Evolutionary conservation across 1,284 basidiomycete genomes (phyloP).

Genomic region (Cystobasidiaceae sp.): DNA sequence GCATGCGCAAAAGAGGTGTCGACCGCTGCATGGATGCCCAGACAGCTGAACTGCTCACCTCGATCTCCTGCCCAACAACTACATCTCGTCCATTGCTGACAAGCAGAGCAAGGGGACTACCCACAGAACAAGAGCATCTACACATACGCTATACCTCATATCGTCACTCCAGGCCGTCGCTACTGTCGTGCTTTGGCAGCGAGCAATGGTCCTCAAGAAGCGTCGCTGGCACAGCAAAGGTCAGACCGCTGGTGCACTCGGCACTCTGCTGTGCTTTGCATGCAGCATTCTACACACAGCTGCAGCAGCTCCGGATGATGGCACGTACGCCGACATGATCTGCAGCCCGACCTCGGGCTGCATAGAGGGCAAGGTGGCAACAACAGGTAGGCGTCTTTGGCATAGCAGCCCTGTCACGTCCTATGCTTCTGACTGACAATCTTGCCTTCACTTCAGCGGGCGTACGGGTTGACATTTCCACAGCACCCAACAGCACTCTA

Average conservation of each 20-base stretch:
- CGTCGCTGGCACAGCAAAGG: not conserved
- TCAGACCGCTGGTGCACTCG: not conserved
- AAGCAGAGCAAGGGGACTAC: too few species aligned
- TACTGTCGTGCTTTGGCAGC: not conserved
- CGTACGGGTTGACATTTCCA: slow-evolving; percentile 1
- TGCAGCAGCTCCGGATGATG: too few species aligned
- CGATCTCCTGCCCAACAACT: too few species aligned
- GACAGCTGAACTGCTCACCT: too few species aligned
- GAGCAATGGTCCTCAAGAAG: slow-evolving; percentile 3
- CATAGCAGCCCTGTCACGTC: not conserved
- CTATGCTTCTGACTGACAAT: not conserved
- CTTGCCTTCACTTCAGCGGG: not conserved
- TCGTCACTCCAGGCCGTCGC: too few species aligned
- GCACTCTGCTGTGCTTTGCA: not conserved
- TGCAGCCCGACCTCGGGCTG: slow-evolving; percentile 17
- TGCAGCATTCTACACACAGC: too few species aligned
- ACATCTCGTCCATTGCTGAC: too few species aligned
- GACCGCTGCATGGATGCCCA: too few species aligned
- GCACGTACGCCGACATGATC: slow-evolving; percentile 21
- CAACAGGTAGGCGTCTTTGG: slow-evolving; percentile 19
- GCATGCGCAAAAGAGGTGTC: too few species aligned
- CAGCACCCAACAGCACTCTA: not conserved
- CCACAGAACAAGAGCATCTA: too few species aligned
- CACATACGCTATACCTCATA: too few species aligned
- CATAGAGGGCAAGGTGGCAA: slow-evolving; percentile 13